Percentiles rank a stretch among this genome's conserved stretches.
Conservation (phyloP, 2,329 filamentous ascomycete species). For the Botrytis squamosa region DNA sequence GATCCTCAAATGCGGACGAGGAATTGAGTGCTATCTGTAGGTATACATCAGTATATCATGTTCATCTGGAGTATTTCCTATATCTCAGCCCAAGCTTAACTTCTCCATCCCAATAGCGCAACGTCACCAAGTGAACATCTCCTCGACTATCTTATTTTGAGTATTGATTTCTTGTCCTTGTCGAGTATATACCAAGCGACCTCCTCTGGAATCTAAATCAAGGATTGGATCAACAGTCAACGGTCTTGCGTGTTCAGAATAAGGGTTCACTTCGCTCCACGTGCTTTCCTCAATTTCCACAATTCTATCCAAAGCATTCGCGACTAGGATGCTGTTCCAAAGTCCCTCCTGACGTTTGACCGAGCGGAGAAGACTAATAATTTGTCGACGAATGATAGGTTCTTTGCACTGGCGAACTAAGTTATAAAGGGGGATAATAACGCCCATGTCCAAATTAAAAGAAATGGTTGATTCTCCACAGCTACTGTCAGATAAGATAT, state of each 20-base stretch:
- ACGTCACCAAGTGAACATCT: constrained; percentile 22
- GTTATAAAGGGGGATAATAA: constrained; percentile 62
- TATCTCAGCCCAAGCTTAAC: background rate
- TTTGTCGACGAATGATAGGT: constrained; percentile 53
- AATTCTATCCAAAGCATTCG: constrained; percentile 27
- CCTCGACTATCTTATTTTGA: constrained; percentile 19
- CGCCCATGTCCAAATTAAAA: constrained; percentile 62
- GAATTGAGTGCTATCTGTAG: too few species aligned
- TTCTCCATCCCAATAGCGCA: background rate
- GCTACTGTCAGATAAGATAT: background rate
- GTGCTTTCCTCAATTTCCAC: constrained; percentile 29
- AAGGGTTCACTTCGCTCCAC: background rate
- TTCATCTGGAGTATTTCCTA: background rate
- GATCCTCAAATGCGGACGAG: background rate
- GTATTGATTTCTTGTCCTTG: background rate
- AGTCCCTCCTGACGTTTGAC: constrained; percentile 62
- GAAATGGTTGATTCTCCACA: constrained; percentile 17
- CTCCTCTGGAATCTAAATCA: constrained; percentile 25
- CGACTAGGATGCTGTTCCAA: constrained; percentile 51
- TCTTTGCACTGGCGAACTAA: constrained; percentile 63
- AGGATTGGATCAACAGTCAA: constrained; percentile 20
- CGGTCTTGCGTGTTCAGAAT: background rate
- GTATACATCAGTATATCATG: background rate
- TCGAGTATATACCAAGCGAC: constrained; percentile 22
- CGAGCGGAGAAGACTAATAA: constrained; percentile 58